Evolutionary conservation across 2,329 filamentous ascomycete species (phyloP).

Genomic region (Penicillium concentricum): DNA sequence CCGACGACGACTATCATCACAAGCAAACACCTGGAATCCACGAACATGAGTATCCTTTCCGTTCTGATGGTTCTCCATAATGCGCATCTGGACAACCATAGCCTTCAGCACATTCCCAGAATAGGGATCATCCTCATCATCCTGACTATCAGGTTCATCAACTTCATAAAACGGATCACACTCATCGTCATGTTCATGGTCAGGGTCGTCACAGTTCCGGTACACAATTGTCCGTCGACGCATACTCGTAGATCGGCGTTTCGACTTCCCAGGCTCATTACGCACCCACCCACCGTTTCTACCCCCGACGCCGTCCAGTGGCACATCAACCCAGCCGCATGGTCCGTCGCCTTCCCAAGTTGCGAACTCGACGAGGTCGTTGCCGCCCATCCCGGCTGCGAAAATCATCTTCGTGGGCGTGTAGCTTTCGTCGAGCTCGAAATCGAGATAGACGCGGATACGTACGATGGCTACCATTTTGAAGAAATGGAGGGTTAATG

Average conservation of each 20-base stretch:
- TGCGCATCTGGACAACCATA: constrained; percentile 84
- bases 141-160: constrained; percentile 27
- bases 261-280: constrained; percentile 17
- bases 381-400: constrained; percentile 83
- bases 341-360: constrained; percentile 76
- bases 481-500: constrained; percentile 63
- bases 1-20: constrained; percentile 41
- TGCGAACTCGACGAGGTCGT: constrained; percentile 86
- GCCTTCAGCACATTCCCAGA: constrained; percentile 76
- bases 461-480: constrained; percentile 53
- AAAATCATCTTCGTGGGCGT: constrained; percentile 92
- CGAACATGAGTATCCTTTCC: constrained; percentile 98
- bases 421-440: constrained; percentile 90
- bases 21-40: constrained; percentile 80
- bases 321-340: constrained; percentile 86
- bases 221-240: constrained; percentile 14
- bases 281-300: constrained; percentile 32
- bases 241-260: constrained; percentile 12
- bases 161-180: constrained; percentile 29
- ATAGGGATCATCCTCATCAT: constrained; percentile 38
- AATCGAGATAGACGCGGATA: constrained; percentile 69
- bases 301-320: constrained; percentile 62
- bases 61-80: constrained; percentile 97
- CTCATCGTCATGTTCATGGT: constrained; percentile 14
- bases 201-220: constrained; percentile 14